Conservation (phyloP, 2,329 filamentous ascomycete species). For the Westerdykella ornata region DNA sequence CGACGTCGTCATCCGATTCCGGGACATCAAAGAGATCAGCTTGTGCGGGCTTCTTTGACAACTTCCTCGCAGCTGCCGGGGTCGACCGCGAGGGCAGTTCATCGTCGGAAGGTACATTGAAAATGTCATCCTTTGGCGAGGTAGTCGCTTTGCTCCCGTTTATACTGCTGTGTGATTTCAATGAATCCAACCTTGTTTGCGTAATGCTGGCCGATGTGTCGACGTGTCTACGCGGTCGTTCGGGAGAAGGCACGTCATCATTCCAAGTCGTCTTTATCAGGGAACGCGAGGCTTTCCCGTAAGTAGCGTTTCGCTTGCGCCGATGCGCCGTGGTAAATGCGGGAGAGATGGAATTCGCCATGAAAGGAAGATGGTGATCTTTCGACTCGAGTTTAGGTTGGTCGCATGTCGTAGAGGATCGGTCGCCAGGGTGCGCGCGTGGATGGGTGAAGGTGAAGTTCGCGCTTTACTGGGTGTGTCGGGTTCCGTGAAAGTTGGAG, state of each 20-base stretch:
- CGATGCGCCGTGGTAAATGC: slow-evolving; percentile 26
- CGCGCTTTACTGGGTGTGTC: background rate
- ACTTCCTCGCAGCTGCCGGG: slow-evolving; percentile 1
- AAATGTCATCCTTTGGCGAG: slow-evolving; percentile 22
- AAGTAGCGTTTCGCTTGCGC: slow-evolving; percentile 36
- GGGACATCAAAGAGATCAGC: slow-evolving; percentile 9
- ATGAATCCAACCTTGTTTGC: background rate
- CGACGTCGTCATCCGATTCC: slow-evolving; percentile 7
- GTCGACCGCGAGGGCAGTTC: slow-evolving; percentile 11
- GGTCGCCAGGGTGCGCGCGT: background rate
- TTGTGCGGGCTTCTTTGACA: slow-evolving; percentile 9
- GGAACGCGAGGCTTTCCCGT: slow-evolving; percentile 32
- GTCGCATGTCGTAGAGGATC: slow-evolving; percentile 17
- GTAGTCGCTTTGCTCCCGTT: slow-evolving; percentile 7
- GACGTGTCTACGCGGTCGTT: slow-evolving; percentile 25
- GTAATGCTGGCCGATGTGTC: background rate
- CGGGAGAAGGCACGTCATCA: slow-evolving; percentile 29
- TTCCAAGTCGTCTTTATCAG: slow-evolving; percentile 11
- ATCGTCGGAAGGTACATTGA: slow-evolving; percentile 41
- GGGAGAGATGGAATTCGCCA: slow-evolving; percentile 24
- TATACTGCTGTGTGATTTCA: slow-evolving; percentile 5
- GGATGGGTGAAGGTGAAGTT: background rate
- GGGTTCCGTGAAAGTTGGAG: too few relatives aligned
- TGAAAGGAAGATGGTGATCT: slow-evolving; percentile 4
- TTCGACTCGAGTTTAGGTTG: background rate